Evolutionary conservation across 169 alveolate genomes (phyloP), one percentile per base, ranked within the genome.

Genomic region (Babesia ovata): DNA sequence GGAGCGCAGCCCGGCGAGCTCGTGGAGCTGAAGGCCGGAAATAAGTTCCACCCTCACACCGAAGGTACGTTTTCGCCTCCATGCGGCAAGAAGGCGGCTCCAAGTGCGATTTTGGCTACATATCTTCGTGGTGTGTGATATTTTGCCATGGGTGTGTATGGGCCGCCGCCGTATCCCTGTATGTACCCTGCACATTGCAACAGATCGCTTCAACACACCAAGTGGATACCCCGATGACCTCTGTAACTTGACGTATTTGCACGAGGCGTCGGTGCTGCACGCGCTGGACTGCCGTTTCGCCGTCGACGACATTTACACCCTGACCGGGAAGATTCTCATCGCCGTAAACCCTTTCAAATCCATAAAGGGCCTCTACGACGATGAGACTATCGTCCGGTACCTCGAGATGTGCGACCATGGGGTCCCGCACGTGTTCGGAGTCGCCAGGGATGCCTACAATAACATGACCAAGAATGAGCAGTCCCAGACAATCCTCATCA

Each of bases 291-390:
- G 86, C 36, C 92, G 99, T 46, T 97, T 94, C 75, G 92, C 91
- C 21, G 83, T 90, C 22, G 97, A 96, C 67, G 76, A 91, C 58
- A 96, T 97, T 45, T 97, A 96, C 79, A 96, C 99, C n/a, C 90
- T 95, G 54, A 96, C 99, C 4, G 99, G 99, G 45, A 98, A 99
- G 50, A 97, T 97, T 57, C 93, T 98, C 60, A 94, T 98, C 28
- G 98, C 99, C 56, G 96, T 98, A 17, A 98, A 98, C 73, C 99
- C 99, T 8, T 98, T 95, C 87, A 94, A 95, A 58, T 57, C 58
- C 8, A 84, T 94, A 22, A 83, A 60, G 4, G 91, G 91, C 52
- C 76, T 94, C 48, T 94, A 85, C 60, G 63, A 74, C 3, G 88
- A 89, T 29, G 63, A 70, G 65, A 75, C 78, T 28, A 72, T 75